These are phyloP conservation scores for Rhizopogon vinicolor DNA, from an alignment of 768 basidiomycete species.

Conservation along the genomic window DNA sequence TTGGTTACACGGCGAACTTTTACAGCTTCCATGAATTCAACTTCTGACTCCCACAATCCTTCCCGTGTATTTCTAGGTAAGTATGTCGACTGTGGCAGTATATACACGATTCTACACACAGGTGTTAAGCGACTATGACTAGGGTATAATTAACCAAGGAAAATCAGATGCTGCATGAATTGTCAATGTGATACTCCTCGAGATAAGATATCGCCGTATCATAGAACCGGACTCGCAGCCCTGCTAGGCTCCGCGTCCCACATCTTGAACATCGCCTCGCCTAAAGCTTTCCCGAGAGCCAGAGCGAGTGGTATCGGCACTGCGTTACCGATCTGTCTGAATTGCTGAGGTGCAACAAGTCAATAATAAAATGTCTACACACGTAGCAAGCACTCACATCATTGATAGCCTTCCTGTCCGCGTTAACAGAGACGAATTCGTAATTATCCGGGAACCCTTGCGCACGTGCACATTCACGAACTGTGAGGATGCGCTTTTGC, in stretches of 20 bases:
- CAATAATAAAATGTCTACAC: constrained; percentile 1
- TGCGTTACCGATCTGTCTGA: constrained; percentile 76
- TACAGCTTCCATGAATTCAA: too few species aligned
- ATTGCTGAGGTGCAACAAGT: constrained; percentile 42
- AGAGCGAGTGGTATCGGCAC: constrained; percentile 68
- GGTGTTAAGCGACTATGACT: background rate
- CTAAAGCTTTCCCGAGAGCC: constrained; percentile 49
- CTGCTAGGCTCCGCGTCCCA: constrained; percentile 39
- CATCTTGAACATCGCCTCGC: constrained; percentile 38
- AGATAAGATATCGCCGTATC: constrained; percentile 3
- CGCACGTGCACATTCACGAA: constrained; percentile 65
- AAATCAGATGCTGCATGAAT: background rate
- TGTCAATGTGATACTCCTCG: background rate
- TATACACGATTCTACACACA: too few species aligned
- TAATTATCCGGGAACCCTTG: constrained; percentile 79
- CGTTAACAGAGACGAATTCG: constrained; percentile 48
- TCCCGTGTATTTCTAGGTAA: too few species aligned
- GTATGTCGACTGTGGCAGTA: too few species aligned
- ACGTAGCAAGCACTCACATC: constrained; percentile 43
- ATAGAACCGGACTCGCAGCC: constrained; percentile 41
- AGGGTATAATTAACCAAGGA: background rate
- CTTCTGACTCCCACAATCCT: too few species aligned
- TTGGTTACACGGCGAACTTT: too few species aligned
- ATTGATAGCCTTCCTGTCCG: constrained; percentile 27
- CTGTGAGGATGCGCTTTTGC: constrained; percentile 69